Base-by-base conservation (phyloP, 106 monocot species). In the Phalaenopsis aphrodite region DNA sequence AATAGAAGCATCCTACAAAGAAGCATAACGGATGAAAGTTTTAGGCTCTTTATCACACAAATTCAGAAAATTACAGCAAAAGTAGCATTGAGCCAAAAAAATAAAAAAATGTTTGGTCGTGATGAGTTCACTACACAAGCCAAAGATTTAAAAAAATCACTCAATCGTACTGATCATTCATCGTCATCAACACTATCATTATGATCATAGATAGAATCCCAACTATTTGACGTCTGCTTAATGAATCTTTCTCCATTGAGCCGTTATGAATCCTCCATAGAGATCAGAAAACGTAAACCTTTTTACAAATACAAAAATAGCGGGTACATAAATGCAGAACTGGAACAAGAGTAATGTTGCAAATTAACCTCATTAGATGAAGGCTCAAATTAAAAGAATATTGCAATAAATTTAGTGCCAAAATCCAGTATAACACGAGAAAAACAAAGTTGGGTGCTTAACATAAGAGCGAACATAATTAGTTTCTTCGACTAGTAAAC, bases 1-100 rank as follows among this genome's bases (percentile, higher is more conserved):
- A 87, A 98, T 55, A 61, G 89, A 85, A 61, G 90, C 88, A 78
- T 81, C 85, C 98, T 98, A 72, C 75, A 89, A 83, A 73, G 30
- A 38, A 56, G 69, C 39, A 69, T 7, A 69, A 69, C 80, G 4
- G 5, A 78, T 74, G 17, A 49, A 49, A 76, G 11, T 66, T 43
- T 64, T 3, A 79, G 36, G 7, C 23, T 77, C 43, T 23, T 38
- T 17, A 55, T 36, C 37, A 77, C 77, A 43, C 19, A 77, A 2
- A 19, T 9, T 56, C 18, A 41, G 18, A 48, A 76, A 48, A 8
- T 49, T 11, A 49, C 21, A 76, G 76, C 21, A 49, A 49, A 76
- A 76, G 47, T 5, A 47, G 49, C 11, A 76, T 30, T 42, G 43
- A 42, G 16, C 43, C 74, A 74, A 74, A 74, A 45, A 5, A 42